phyloP scores from a whole-genome alignment of 306 rosid genomes.

The Rosa lucieae region DNA sequence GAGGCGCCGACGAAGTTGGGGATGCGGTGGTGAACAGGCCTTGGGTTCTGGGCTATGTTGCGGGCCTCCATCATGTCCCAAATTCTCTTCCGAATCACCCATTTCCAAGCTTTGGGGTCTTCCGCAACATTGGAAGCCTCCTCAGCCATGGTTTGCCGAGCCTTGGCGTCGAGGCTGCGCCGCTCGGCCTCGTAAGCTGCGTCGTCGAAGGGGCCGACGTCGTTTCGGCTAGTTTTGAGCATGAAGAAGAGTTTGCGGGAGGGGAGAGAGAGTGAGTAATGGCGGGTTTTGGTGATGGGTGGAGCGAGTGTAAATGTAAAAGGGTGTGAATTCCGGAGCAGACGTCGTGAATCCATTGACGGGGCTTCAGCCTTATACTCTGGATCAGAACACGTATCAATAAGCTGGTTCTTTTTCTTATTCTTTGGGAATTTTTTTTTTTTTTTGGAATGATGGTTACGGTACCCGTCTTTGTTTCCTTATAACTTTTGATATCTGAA shows the following conservation, averaged over 20 bases:
- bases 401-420: too few species aligned
- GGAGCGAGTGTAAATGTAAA: not conserved
- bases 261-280: slow-evolving; percentile 21
- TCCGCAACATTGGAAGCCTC: slow-evolving; percentile 34
- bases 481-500: too few species aligned
- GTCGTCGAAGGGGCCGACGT: slow-evolving; percentile 47
- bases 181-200: slow-evolving; percentile 78
- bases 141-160: slow-evolving; percentile 61
- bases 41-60: slow-evolving; percentile 64
- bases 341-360: slow-evolving; percentile 14
- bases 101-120: slow-evolving; percentile 88
- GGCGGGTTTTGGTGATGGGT: not conserved
- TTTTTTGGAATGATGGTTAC: too few species aligned
- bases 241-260: slow-evolving; percentile 23
- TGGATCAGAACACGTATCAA: too few species aligned
- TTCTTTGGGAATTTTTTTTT: too few species aligned
- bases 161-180: slow-evolving; percentile 69
- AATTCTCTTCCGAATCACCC: slow-evolving; percentile 81
- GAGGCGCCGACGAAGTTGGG: slow-evolving; percentile 87
- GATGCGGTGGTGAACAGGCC: slow-evolving; percentile 92
- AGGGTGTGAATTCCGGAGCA: slow-evolving; percentile 1
- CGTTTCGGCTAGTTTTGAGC: slow-evolving; percentile 23
- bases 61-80: slow-evolving; percentile 77
- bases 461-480: too few species aligned
- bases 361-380: too few species aligned